These are phyloP conservation scores for Sporodiniella umbellata DNA, from an alignment of 371 early-diverging fungal species.

Conservation along the genomic window DNA sequence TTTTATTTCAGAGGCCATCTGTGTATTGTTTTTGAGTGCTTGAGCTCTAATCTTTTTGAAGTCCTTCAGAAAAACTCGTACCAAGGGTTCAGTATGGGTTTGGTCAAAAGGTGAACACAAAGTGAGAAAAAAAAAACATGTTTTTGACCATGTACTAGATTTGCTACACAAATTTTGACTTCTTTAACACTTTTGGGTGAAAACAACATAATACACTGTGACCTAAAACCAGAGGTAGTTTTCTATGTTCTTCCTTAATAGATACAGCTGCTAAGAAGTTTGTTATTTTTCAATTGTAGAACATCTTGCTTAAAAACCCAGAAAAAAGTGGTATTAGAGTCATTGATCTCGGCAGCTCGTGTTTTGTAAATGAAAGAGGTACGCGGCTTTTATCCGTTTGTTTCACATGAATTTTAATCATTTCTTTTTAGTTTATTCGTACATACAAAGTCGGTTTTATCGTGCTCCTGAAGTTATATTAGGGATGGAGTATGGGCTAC, in stretches of 20 bases:
- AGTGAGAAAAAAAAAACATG: not conserved
- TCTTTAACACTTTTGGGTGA: conserved; percentile 65
- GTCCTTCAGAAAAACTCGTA: conserved; percentile 92
- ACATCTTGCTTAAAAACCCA: conserved; percentile 61
- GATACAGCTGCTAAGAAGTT: too few species aligned
- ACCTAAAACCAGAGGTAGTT: conserved; percentile 88
- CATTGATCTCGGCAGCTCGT: conserved; percentile 92
- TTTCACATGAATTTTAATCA: too few species aligned
- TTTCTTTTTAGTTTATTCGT: conserved; percentile 75
- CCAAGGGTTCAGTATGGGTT: conserved; percentile 82
- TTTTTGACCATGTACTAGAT: conserved; percentile 26
- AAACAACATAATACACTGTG: conserved; percentile 89
- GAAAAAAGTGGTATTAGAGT: conserved; percentile 71
- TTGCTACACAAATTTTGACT: conserved; percentile 81
- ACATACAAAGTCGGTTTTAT: conserved; percentile 96
- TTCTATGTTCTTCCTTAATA: too few species aligned
- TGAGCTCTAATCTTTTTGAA: conserved; percentile 96
- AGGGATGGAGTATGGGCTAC: conserved; percentile 79
- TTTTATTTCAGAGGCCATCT: conserved; percentile 94
- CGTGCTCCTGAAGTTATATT: conserved; percentile 96
- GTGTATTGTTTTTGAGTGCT: conserved; percentile 94
- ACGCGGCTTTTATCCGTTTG: not conserved
- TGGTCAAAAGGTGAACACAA: conserved; percentile 64
- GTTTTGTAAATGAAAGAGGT: conserved; percentile 62
- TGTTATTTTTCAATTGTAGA: conserved; percentile 23